Base-by-base conservation (phyloP, 345 rosid genomes). In the Populus alba region DNA sequence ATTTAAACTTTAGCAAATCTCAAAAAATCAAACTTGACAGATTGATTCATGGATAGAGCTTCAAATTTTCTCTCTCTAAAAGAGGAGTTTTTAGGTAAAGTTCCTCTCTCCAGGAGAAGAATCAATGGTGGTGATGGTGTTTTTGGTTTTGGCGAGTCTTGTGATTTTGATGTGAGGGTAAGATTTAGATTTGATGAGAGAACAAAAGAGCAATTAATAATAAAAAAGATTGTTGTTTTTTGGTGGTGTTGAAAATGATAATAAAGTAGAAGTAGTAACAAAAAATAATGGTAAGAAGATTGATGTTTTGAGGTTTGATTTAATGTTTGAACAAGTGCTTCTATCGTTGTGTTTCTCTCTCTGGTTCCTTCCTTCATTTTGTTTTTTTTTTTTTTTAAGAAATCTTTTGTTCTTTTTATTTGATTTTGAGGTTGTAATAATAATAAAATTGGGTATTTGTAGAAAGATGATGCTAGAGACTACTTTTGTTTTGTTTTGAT, bases 121-220 rank as follows among this genome's bases (percentile, higher is more conserved):
- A 72, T 10, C 55, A 57, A 55, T 53, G 13, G 13, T n/a, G 71
- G 47, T 27, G 68, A 20, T 27, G 61, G 31, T 53, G 29, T 11
- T 35, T 63, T 29, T 9, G 31, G n/a, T 15, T 53, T 41, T 16
- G 78, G 83, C 70, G 81, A 53, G 77, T 80, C 82, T 83, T 59
- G 91, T 59, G 63, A 92, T 85, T 88, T 86, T 87, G 96, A 89
- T 84, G 90, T 86, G 89, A 79, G 89, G 89, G 73, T 83, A 80
- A 79, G 89, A 87, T 82, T 81, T 85, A 55, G 16, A 59, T 33
- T 43, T 68, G 71, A 63, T 43, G n/a, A 78, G 79, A 25, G 39
- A 83, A 69, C 25, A 59, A 59, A 59, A 12, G 68, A 73, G 35
- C 61, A 70, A 76, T 76, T 33, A 37, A 66, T 74, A 49, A 1